Evolutionary conservation across 2,329 filamentous ascomycete species (phyloP), one percentile per base, ranked within the genome.

Genomic region (Pseudopyrenochaeta lycopersici): DNA sequence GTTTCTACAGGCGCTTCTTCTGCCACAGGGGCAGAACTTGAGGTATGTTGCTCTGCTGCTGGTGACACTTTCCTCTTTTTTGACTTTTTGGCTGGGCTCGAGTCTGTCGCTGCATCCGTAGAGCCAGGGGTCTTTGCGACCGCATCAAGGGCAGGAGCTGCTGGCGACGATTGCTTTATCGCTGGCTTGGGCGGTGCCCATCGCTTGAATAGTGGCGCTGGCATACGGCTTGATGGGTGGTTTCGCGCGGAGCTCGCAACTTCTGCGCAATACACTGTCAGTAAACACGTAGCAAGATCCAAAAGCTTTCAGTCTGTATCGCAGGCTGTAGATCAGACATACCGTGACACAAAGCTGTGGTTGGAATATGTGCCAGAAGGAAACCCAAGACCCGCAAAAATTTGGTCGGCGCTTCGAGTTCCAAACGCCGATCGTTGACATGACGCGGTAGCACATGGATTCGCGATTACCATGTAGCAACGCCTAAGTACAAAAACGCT

Each of bases 181-280:
- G 47, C 49, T 2, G 66, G 42, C 43, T 70, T 75, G 3, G 78
- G 75, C 46, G 81, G 79, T 36, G 78, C 78, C 62, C 82, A 81
- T 46, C 79, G 76, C 27, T 77, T 73, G 59, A 82, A 80, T 31
- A 82, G 75, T 42, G 76, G 74, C 47, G 74, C 77, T 53, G 79
- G 74, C 81, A 84, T 84, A 27, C 9, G 23, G 23, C 9, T 27
- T 27, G 52, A 42, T 63, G 48, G 38, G 23, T 27, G 15, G n/a
- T 9, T 15, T 35, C 51, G 51, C 39, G 54, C 49, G 44, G 20
- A 30, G 38, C 6, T 38, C 17, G n/a, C 15, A 11, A 21, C 7
- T 11, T 21, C 17, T 39, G 11, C 11, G 6, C 9, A 21, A 10
- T 18, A 36, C 11, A 38, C 36, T 20, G 36, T 39, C 21, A 39